A percentile compares a stretch with the other conserved stretches of the same genome.
These are phyloP conservation scores for Alternaria sp. DNA, from an alignment of 2,329 filamentous ascomycete species.

Conservation along the genomic window DNA sequence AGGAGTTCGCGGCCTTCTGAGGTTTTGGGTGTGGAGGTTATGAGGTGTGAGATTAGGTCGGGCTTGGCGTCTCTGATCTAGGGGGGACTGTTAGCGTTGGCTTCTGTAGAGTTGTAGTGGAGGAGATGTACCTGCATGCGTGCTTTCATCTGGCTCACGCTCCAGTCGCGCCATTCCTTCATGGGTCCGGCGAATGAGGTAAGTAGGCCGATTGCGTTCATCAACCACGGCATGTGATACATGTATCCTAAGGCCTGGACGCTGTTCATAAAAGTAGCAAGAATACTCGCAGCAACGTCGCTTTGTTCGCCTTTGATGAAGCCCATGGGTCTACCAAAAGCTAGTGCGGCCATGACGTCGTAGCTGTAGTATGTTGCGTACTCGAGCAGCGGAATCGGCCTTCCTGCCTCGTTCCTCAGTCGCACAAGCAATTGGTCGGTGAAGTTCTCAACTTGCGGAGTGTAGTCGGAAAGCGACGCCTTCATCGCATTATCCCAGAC, in stretches of 20 bases:
- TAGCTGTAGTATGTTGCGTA: slow-evolving; percentile 57
- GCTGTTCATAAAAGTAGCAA: slow-evolving; percentile 46
- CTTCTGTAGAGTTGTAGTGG: background rate
- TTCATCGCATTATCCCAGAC: slow-evolving; percentile 46
- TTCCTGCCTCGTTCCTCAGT: slow-evolving; percentile 28
- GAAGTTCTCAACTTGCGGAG: slow-evolving; percentile 33
- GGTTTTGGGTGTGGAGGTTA: slow-evolving; percentile 27
- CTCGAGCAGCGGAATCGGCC: slow-evolving; percentile 51
- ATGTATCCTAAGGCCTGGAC: slow-evolving; percentile 35
- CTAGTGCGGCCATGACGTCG: slow-evolving; percentile 58
- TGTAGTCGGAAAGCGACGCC: slow-evolving; percentile 34
- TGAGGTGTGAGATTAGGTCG: slow-evolving; percentile 38
- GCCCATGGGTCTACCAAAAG: slow-evolving; percentile 56
- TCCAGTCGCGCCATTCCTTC: slow-evolving; percentile 40
- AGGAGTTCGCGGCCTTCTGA: slow-evolving; percentile 31
- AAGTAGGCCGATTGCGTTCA: slow-evolving; percentile 35
- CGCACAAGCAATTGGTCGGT: slow-evolving; percentile 35
- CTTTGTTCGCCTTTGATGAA: slow-evolving; percentile 48
- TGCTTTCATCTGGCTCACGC: slow-evolving; percentile 31
- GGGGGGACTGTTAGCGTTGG: slow-evolving; percentile 1
- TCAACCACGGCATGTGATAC: slow-evolving; percentile 41
- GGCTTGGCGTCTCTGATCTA: slow-evolving; percentile 29
- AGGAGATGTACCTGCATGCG: slow-evolving; percentile 31
- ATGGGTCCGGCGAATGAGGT: slow-evolving; percentile 36
- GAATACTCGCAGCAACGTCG: slow-evolving; percentile 30